Evolutionary conservation across 2,329 filamentous ascomycete genomes (phyloP), one percentile per base, ranked within the genome.

Genomic region (Diaporthe sp.): DNA sequence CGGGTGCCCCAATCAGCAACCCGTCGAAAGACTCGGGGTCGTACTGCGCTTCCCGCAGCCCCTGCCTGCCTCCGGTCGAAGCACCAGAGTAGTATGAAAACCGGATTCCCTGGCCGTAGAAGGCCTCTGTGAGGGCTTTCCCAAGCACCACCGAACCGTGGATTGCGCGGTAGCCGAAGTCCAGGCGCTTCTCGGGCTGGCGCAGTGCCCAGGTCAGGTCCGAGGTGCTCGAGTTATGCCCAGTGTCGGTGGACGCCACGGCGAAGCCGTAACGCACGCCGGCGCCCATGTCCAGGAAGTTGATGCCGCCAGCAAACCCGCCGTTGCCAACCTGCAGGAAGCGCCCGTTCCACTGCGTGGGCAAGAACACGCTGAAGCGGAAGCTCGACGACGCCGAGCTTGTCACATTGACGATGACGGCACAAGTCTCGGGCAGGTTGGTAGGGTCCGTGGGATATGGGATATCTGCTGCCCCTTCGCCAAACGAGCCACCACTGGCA

Each of bases 31-130:
- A 88, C 22, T 89, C 86, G 0, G 90, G 89, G 76, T 86, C 87
- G 25, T 85, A 78, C 78, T 92, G 87, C 4, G 88, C 84, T 75
- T 90, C 87, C 71, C 87, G 88, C 17, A 91, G 81, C 10, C 90
- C 90, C 81, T 92, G 90, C 0, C 90, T 84, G 0, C 91, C 91
- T 34, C 91, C 90, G 0, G 90, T 92, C 0, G 89, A 91, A 79
- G 90, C 92, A 51, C 90, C 90, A 10, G 86, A 84, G 79, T 88
- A 92, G 80, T 91, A 92, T 8, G 86, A 88, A 79, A 87, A 88
- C 17, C 84, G 81, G 37, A 86, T 84, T 0, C 81, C 79, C 12
- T 79, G 72, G 17, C 81, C 78, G 77, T 92, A 92, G 81, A 88
- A 91, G 3, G 82, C 81, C n/a, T 84, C 79, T 3, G 86, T 85